phyloP scores from a whole-genome alignment of 2,329 filamentous ascomycete genomes.

The Didymella glomerata region DNA sequence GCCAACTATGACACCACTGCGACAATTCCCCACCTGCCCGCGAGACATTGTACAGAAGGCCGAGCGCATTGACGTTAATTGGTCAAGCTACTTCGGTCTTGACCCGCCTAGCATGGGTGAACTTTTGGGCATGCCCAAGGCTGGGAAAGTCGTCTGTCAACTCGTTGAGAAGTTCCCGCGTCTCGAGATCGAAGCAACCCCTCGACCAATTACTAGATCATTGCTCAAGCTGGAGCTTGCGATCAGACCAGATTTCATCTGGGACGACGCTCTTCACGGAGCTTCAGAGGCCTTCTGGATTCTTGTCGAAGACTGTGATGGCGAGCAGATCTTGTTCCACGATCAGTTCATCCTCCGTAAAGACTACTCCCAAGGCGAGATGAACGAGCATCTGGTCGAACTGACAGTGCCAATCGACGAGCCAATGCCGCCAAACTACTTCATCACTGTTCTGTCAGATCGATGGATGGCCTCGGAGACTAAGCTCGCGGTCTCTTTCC shows the following conservation, averaged over 20 bases:
- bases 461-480: conserved; percentile 99
- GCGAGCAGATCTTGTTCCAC: conserved; percentile 93
- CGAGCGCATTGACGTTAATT: conserved; percentile 92
- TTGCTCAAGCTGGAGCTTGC: conserved; percentile 90
- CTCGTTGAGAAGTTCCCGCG: conserved; percentile 93
- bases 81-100: conserved; percentile 93
- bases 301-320: conserved; percentile 94
- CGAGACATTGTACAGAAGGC: conserved; percentile 89
- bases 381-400: conserved; percentile 93
- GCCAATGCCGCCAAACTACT: conserved; percentile 98
- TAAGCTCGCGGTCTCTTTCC: conserved; percentile 89
- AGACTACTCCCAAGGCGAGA: conserved; percentile 84
- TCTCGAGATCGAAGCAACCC: conserved; percentile 89
- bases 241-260: conserved; percentile 93
- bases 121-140: conserved; percentile 87
- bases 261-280: conserved; percentile 91
- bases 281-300: conserved; percentile 95
- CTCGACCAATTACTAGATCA: conserved; percentile 92
- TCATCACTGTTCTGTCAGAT: conserved; percentile 93
- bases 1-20: conserved; percentile 96
- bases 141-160: conserved; percentile 83
- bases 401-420: conserved; percentile 97
- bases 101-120: conserved; percentile 97
- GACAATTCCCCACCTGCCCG: conserved; percentile 83
- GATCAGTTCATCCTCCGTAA: conserved; percentile 92